phyloP scores from a whole-genome alignment of 495 filamentous ascomycete species.

The Lepraria neglecta region DNA sequence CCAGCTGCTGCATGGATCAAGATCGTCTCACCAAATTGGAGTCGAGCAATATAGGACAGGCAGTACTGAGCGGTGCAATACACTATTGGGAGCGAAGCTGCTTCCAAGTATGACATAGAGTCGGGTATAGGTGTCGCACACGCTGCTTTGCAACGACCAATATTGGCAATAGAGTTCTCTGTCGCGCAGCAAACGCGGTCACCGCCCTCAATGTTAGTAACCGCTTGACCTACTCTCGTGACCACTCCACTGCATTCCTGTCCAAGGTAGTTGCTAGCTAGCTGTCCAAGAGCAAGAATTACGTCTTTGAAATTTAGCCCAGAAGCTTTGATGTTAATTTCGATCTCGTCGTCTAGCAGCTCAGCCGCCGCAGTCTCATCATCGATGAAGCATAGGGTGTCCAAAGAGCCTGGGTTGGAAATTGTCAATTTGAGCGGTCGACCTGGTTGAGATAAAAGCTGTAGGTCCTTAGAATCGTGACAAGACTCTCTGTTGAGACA shows the following conservation, averaged over 20 bases:
- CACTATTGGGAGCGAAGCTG: conserved; percentile 31
- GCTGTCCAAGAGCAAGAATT: conserved; percentile 35
- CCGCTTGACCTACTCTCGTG: conserved; percentile 30
- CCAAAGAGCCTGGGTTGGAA: conserved; percentile 30
- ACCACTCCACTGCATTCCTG: conserved; percentile 42
- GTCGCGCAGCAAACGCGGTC: conserved; percentile 41
- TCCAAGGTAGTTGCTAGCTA: conserved; percentile 33
- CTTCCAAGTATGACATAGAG: conserved; percentile 24
- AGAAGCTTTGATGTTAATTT: conserved; percentile 31
- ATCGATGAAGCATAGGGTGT: conserved; percentile 24
- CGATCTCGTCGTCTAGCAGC: conserved; percentile 20
- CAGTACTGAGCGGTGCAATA: conserved; percentile 29
- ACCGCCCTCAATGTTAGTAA: conserved; percentile 35
- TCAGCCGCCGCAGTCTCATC: not conserved
- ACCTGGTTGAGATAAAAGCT: not conserved
- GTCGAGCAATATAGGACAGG: conserved; percentile 26
- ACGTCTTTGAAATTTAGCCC: conserved; percentile 47
- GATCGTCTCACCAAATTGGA: conserved; percentile 26
- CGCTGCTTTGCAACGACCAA: not conserved
- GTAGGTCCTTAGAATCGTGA: not conserved
- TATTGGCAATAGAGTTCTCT: conserved; percentile 25
- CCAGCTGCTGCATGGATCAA: conserved; percentile 33
- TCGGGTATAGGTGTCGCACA: conserved; percentile 26
- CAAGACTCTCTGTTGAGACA: not conserved
- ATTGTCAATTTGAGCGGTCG: conserved; percentile 31